Percentiles rank a stretch among this genome's conserved stretches.
Evolutionary conservation across 108 stramenopile genomes (phyloP).

Genomic region (Pseudonitzschia multiseries): DNA sequence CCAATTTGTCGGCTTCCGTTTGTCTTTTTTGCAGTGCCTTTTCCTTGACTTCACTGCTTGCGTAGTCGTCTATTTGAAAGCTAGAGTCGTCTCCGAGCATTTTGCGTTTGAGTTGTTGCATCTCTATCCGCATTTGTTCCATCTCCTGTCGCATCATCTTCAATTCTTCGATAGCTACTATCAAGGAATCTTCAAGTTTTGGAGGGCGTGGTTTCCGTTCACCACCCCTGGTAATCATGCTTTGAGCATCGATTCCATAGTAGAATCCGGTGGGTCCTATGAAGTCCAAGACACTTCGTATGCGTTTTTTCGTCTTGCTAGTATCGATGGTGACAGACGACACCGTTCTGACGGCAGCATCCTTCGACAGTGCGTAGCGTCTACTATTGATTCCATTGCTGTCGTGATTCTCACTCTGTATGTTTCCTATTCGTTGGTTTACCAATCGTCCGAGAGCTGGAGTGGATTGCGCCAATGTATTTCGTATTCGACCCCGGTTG

Average conservation of each 20-base stretch:
- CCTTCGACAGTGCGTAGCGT: background rate
- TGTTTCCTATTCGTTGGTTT: background rate
- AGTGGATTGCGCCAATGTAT: background rate
- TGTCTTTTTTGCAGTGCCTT: slow-evolving; percentile 25
- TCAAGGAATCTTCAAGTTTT: slow-evolving; percentile 43
- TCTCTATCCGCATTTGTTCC: slow-evolving; percentile 64
- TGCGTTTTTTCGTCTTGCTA: background rate
- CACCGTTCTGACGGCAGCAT: background rate
- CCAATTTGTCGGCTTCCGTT: slow-evolving; percentile 51
- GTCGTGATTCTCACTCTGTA: background rate
- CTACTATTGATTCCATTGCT: background rate
- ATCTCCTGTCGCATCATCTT: slow-evolving; percentile 73
- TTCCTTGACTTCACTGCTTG: slow-evolving; percentile 25
- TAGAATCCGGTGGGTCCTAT: slow-evolving; percentile 26
- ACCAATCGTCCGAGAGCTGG: background rate
- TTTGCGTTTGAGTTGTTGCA: slow-evolving; percentile 50
- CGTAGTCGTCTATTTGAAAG: slow-evolving; percentile 13
- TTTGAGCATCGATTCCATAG: slow-evolving; percentile 30
- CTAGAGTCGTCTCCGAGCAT: slow-evolving; percentile 19
- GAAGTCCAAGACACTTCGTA: background rate
- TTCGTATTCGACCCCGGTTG: background rate
- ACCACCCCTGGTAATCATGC: slow-evolving; percentile 7
- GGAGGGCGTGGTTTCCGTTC: slow-evolving; percentile 21
- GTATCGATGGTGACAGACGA: background rate
- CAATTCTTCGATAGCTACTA: slow-evolving; percentile 65